phyloP scores from a whole-genome alignment of 129 eudicot genomes.

The Artemisia argyi region DNA sequence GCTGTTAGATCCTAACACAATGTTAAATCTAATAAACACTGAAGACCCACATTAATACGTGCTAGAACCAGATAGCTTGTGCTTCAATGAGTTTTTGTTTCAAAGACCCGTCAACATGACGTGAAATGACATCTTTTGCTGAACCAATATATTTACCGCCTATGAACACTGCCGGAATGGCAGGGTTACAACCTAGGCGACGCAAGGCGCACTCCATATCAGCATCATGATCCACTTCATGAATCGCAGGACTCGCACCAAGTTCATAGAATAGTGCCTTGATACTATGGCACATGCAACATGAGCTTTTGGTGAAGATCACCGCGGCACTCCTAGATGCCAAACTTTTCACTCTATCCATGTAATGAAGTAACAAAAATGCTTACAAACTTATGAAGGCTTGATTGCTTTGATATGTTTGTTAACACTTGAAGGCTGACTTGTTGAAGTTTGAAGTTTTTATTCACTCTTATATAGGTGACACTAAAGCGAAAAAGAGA shows the following conservation, averaged over 20 bases:
- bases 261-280: conserved; percentile 82
- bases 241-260: conserved; percentile 91
- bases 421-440: conserved; percentile 24
- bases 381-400: neutral
- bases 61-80: conserved; percentile 78
- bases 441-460: conserved; percentile 32
- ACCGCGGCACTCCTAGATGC: conserved; percentile 86
- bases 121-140: conserved; percentile 70
- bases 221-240: conserved; percentile 72
- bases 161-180: conserved; percentile 79
- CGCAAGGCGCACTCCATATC: conserved; percentile 85
- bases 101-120: conserved; percentile 75
- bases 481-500: conserved; percentile 8
- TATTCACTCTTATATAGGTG: conserved; percentile 36
- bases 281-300: conserved; percentile 95
- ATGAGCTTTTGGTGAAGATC: conserved; percentile 89
- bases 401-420: conserved; percentile 13
- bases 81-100: conserved; percentile 69
- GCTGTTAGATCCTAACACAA: conserved; percentile 16
- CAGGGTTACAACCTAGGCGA: conserved; percentile 66
- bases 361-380: neutral
- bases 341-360: conserved; percentile 74
- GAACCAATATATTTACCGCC: conserved; percentile 84
- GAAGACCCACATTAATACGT: neutral
- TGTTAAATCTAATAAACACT: conserved; percentile 18